Base-by-base conservation (phyloP, 805 yeast species). In the Candida peoriensis region DNA sequence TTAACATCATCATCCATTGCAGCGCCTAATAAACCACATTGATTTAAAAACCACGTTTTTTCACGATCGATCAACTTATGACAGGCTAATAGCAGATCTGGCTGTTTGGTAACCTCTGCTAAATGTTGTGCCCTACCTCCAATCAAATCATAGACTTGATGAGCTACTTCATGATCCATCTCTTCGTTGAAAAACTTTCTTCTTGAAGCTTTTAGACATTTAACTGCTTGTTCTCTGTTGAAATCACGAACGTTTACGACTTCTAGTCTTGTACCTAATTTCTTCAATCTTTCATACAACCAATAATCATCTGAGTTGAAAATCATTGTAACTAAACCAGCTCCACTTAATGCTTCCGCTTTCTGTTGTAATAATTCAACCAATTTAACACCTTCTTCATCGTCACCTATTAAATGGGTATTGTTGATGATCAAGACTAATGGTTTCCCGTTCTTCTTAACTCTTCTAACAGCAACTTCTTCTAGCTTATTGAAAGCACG, bases 1-100 rank as follows among this genome's bases (percentile, higher is more conserved):
- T 83, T 81, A 6, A 85, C 95, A 59, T 85, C 95, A 50, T 85
- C 95, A 51, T 85, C 95, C 95, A 85, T 83, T 14, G 68, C 76
- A 44, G 67, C 69, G 3, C 94, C 95, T 8, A 85, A 57, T 11
- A 85, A 60, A 0, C 87, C 93, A 57, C 94, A 84, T 48, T 84
- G 86, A 51, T 82, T 85, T 44, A 85, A 64, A 43, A 84, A 81
- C 95, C 95, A 85, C 0, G 88, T 82, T 52, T 81, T 82, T 46
- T 85, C 95, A 8, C 81, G 64, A 53, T 85, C 93, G 37, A 85
- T 82, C 22, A 85, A 66, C 39, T 67, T 70, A 47, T 82, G 82
- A 43, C 85, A 76, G 0, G 87, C 87, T 22, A 58, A 57, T 21
- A 79, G 48, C 47, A 78, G 63, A 46, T 79, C 75, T 16, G 50